phyloP scores from a whole-genome alignment of 495 filamentous ascomycete genomes.

The Neurospora cerealis region DNA sequence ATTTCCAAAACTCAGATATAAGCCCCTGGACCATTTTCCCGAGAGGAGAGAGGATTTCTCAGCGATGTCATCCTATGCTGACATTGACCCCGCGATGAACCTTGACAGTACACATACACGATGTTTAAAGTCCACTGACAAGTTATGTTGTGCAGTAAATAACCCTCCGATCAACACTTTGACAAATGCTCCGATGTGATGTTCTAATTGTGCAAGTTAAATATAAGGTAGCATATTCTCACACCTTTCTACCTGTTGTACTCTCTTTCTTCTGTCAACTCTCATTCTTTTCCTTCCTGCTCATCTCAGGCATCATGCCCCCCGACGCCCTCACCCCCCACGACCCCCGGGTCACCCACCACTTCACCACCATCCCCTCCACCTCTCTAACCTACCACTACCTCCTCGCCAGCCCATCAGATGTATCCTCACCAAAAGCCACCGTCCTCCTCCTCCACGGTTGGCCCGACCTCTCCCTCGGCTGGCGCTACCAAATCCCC shows the following conservation, averaged over 20 bases:
- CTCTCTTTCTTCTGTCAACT: neutral
- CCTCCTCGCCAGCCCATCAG: neutral
- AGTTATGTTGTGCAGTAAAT: neutral
- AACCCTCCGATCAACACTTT: neutral
- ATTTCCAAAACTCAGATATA: neutral
- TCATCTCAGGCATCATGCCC: neutral
- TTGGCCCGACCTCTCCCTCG: slow-evolving; percentile 53
- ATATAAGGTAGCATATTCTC: neutral
- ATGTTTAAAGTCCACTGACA: neutral
- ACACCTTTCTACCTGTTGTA: neutral
- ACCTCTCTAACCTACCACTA: neutral
- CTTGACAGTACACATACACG: neutral
- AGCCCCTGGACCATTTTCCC: neutral
- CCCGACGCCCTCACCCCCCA: neutral
- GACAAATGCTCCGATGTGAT: neutral
- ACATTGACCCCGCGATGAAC: neutral
- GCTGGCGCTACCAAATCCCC: slow-evolving; percentile 78
- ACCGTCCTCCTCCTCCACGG: neutral
- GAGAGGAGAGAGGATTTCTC: neutral
- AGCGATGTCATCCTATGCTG: neutral
- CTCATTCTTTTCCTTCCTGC: neutral
- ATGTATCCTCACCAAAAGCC: neutral
- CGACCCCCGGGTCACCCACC: neutral
- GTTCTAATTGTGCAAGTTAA: too few species aligned
- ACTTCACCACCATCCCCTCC: neutral